phyloP scores from a whole-genome alignment of 163 green algal genomes.

The Chlamydomonas reinhardtii region DNA sequence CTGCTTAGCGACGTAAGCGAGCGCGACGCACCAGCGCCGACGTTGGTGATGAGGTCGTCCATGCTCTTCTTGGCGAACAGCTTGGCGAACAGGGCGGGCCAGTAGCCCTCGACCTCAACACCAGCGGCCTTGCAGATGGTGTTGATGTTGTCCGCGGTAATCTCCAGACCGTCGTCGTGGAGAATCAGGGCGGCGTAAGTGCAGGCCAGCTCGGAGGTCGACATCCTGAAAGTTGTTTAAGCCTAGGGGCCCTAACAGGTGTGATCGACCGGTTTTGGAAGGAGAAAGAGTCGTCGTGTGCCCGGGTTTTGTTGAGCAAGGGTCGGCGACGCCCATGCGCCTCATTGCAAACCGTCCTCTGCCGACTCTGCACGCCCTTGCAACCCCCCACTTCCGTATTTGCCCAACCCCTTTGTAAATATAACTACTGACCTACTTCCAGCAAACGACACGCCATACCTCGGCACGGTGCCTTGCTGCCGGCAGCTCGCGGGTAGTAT shows the following conservation, averaged over 20 bases:
- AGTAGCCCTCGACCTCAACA: slow-evolving; percentile 94
- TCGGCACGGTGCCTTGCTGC: too few species aligned
- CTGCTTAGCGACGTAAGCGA: background rate
- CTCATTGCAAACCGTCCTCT: too few species aligned
- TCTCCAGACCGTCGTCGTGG: slow-evolving; percentile 94
- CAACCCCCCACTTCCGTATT: too few species aligned
- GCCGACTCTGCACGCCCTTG: too few species aligned
- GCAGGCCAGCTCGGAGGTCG: slow-evolving; percentile 78
- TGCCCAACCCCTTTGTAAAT: too few species aligned
- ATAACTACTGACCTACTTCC: too few species aligned
- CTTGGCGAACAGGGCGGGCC: slow-evolving; percentile 96
- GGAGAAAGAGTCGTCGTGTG: background rate
- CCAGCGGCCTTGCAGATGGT: slow-evolving; percentile 91
- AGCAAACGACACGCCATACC: too few species aligned
- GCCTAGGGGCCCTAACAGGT: slow-evolving; percentile 62
- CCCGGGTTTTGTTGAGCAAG: background rate
- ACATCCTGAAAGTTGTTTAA: slow-evolving; percentile 80
- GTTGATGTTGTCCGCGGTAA: slow-evolving; percentile 96
- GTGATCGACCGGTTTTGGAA: slow-evolving; percentile 33
- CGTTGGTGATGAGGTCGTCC: slow-evolving; percentile 97
- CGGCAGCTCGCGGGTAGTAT: too few species aligned
- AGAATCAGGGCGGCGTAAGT: slow-evolving; percentile 96
- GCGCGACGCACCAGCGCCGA: slow-evolving; percentile 85
- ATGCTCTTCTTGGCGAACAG: slow-evolving; percentile 95
- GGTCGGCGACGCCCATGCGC: too few species aligned